Percentiles rank a stretch among this genome's conserved stretches.
These are phyloP conservation scores for Colletotrichum lentis DNA, from an alignment of 2,329 filamentous ascomycete genomes.

Conservation along the genomic window DNA sequence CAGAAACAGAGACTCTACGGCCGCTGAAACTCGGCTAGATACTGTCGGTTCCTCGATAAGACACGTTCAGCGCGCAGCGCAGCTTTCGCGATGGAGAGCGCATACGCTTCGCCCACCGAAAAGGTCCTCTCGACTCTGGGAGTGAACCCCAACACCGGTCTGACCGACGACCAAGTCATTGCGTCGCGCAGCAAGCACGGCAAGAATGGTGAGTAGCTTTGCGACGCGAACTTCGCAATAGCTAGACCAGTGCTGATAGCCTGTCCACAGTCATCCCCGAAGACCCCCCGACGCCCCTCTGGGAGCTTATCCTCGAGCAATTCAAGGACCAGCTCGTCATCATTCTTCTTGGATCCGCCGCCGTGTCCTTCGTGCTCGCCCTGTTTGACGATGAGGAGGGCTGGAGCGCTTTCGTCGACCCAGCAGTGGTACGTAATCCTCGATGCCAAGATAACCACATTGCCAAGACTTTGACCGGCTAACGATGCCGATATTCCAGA, in stretches of 20 bases:
- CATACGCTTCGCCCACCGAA: conserved; percentile 65
- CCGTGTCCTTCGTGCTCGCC: conserved; percentile 90
- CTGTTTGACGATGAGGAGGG: conserved; percentile 92
- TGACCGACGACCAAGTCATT: conserved; percentile 67
- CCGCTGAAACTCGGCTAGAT: conserved; percentile 28
- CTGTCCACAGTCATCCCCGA: conserved; percentile 67
- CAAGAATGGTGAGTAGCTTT: conserved; percentile 66
- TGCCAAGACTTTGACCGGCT: conserved; percentile 35
- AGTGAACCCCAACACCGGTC: conserved; percentile 63
- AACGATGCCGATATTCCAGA: conserved; percentile 60
- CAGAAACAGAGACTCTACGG: conserved; percentile 13
- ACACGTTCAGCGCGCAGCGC: conserved; percentile 35
- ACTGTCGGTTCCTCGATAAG: conserved; percentile 31
- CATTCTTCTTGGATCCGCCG: conserved; percentile 91
- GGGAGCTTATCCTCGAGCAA: conserved; percentile 96
- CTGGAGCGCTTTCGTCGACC: conserved; percentile 97
- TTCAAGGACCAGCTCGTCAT: conserved; percentile 99
- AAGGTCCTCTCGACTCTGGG: conserved; percentile 67
- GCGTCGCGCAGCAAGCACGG: conserved; percentile 67
- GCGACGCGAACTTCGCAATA: conserved; percentile 18
- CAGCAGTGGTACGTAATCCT: conserved; percentile 77
- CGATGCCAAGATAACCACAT: conserved; percentile 25
- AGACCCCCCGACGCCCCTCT: conserved; percentile 93
- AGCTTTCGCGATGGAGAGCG: conserved; percentile 64
- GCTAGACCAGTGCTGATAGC: conserved; percentile 35